phyloP scores from a whole-genome alignment of 208 protist genomes.

The Sergeia podlipaevii region DNA sequence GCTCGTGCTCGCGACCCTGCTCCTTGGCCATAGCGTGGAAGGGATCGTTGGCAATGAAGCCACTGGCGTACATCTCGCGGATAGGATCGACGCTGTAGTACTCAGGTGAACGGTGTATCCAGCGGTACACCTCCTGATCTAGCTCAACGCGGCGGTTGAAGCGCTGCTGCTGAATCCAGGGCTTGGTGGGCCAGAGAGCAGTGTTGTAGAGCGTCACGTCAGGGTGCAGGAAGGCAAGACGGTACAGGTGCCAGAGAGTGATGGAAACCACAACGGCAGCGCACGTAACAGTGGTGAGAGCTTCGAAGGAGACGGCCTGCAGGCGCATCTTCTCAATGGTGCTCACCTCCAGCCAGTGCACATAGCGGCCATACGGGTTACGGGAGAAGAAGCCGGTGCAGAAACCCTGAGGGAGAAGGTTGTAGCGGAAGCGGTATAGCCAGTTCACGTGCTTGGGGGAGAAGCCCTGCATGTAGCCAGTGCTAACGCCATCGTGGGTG shows the following conservation, averaged over 20 bases:
- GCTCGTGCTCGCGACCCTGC: constrained; percentile 18
- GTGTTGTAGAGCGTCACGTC: constrained; percentile 33
- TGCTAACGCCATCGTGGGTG: constrained; percentile 29
- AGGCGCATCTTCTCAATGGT: constrained; percentile 31
- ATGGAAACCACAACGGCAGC: constrained; percentile 11
- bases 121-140: constrained; percentile 28
- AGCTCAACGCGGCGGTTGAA: constrained; percentile 24
- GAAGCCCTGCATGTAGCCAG: constrained; percentile 29
- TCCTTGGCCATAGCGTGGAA: constrained; percentile 19
- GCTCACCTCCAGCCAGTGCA: constrained; percentile 41
- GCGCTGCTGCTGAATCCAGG: constrained; percentile 23
- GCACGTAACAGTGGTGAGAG: constrained; percentile 1
- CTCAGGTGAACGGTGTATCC: constrained; percentile 25
- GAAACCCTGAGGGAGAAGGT: constrained; percentile 22
- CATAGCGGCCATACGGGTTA: constrained; percentile 24
- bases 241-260: constrained; percentile 18
- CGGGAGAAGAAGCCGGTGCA: constrained; percentile 22
- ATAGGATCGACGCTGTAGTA: constrained; percentile 18
- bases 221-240: constrained; percentile 20
- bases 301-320: constrained; percentile 14
- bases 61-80: constrained; percentile 17
- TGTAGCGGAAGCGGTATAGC: constrained; percentile 38
- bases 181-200: constrained; percentile 19
- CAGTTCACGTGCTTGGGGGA: constrained; percentile 21
- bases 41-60: constrained; percentile 22